Conservation (phyloP, 2,329 filamentous ascomycete genomes). For the Colletotrichum agaves region DNA sequence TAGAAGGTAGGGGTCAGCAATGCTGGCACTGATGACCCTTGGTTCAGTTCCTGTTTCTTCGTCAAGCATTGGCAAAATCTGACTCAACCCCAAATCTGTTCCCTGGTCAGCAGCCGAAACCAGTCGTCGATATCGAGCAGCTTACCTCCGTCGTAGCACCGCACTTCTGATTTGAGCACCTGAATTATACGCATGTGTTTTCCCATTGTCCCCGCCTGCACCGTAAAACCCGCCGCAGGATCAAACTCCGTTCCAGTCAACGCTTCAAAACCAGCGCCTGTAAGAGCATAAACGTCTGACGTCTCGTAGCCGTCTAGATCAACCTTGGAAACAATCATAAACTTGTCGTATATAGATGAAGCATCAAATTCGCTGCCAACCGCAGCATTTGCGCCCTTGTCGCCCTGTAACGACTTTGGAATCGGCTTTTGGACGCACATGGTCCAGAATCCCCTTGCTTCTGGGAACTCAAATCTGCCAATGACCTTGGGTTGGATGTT, state of each 20-base stretch:
- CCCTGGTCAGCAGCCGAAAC: constrained; percentile 13
- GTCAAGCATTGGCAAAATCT: constrained; percentile 93
- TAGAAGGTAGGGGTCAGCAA: constrained; percentile 86
- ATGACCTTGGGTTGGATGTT: constrained; percentile 80
- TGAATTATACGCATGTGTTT: constrained; percentile 85
- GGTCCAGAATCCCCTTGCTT: constrained; percentile 84
- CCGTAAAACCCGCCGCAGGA: constrained; percentile 83
- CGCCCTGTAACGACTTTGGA: constrained; percentile 67
- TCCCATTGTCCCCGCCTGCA: constrained; percentile 88
- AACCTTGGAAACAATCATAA: constrained; percentile 84
- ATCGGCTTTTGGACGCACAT: constrained; percentile 75
- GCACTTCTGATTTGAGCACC: constrained; percentile 85
- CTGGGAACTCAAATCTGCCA: constrained; percentile 76
- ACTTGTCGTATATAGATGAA: constrained; percentile 76
- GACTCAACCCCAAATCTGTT: constrained; percentile 78
- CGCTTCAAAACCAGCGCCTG: constrained; percentile 78
- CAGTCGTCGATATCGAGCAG: constrained; percentile 37
- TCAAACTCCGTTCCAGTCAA: constrained; percentile 91
- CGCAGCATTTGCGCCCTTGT: constrained; percentile 60
- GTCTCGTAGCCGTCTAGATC: constrained; percentile 76
- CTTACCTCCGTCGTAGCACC: constrained; percentile 90
- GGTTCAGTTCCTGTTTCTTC: constrained; percentile 88
- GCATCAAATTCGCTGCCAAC: constrained; percentile 66
- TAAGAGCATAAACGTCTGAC: constrained; percentile 81
- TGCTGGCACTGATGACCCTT: constrained; percentile 81